A percentile compares a stretch with the other conserved stretches of the same genome.
phyloP scores from a whole-genome alignment of 1,139 yeast species.

The Pichia sp. region DNA sequence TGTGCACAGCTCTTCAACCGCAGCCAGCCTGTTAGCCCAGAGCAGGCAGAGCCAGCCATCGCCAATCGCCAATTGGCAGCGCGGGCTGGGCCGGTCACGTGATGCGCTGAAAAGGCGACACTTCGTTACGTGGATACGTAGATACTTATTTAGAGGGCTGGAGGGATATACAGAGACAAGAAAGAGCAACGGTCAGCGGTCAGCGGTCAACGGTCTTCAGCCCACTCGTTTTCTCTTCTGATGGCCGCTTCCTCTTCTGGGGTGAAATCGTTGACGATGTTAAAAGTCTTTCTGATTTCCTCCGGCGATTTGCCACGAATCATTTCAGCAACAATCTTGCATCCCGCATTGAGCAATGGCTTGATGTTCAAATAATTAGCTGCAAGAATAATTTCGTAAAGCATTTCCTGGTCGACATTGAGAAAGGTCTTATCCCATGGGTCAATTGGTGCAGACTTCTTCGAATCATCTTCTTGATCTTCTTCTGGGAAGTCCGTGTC shows the following conservation, averaged over 20 bases:
- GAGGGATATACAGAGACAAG: not conserved
- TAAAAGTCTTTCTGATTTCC: slow-evolving; percentile 94
- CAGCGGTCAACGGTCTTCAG: slow-evolving; percentile 77
- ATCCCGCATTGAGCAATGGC: slow-evolving; percentile 89
- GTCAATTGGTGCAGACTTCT: slow-evolving; percentile 78
- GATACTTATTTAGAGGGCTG: no score
- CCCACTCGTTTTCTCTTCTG: slow-evolving; percentile 98
- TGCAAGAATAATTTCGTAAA: slow-evolving; percentile 91
- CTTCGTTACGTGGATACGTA: no score
- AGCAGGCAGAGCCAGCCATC: no score
- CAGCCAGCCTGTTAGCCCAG: no score
- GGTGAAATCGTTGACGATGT: slow-evolving; percentile 91
- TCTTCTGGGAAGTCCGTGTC: slow-evolving; percentile 74
- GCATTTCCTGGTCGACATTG: slow-evolving; percentile 97
- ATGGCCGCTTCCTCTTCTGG: slow-evolving; percentile 99
- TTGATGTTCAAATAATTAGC: slow-evolving; percentile 93
- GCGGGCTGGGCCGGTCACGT: no score
- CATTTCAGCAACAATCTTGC: slow-evolving; percentile 98
- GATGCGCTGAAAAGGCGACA: no score
- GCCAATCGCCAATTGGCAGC: no score
- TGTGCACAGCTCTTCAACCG: no score
- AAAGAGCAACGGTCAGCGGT: not conserved
- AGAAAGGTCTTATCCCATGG: slow-evolving; percentile 97
- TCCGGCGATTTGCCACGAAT: slow-evolving; percentile 94
- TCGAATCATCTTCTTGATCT: slow-evolving; percentile 69